phyloP scores from a whole-genome alignment of 148 eudicot genomes.

The Rhododendron ferrugineum region DNA sequence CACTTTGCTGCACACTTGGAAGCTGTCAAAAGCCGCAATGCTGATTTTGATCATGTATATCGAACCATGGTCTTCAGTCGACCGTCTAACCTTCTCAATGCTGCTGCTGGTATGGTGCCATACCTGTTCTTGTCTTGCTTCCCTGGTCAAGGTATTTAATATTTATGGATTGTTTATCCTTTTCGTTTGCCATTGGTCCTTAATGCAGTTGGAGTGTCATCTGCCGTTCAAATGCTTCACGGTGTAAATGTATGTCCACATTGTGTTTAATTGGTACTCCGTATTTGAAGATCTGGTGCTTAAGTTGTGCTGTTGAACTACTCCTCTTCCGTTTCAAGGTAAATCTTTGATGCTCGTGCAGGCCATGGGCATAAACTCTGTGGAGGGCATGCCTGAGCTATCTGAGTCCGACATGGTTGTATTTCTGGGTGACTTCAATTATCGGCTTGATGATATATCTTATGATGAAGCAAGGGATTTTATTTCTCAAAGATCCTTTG shows the following conservation, averaged over 20 bases:
- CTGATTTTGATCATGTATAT: slow-evolving; percentile 92
- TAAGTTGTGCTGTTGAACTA: neutral
- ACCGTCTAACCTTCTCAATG: slow-evolving; percentile 43
- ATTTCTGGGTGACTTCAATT: slow-evolving; percentile 92
- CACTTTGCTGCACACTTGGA: slow-evolving; percentile 98
- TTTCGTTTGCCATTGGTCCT: slow-evolving; percentile 49
- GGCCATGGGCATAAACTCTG: slow-evolving; percentile 50
- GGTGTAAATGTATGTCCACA: slow-evolving; percentile 58
- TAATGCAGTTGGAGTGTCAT: slow-evolving; percentile 78
- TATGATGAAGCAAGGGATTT: slow-evolving; percentile 99
- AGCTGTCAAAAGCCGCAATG: slow-evolving; percentile 89
- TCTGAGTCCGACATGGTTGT: slow-evolving; percentile 96
- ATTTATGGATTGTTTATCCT: slow-evolving; percentile 42
- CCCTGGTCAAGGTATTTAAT: slow-evolving; percentile 47
- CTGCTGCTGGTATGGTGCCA: slow-evolving; percentile 69
- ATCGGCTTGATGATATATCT: slow-evolving; percentile 87
- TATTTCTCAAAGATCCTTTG: slow-evolving; percentile 91
- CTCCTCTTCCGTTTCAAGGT: neutral
- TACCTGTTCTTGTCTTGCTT: slow-evolving; percentile 44
- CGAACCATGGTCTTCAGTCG: slow-evolving; percentile 78
- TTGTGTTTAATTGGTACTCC: neutral
- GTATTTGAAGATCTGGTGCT: slow-evolving; percentile 5
- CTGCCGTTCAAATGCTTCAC: slow-evolving; percentile 57
- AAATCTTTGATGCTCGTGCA: slow-evolving; percentile 24
- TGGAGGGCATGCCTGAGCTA: slow-evolving; percentile 68